phyloP scores from a whole-genome alignment of 2,329 filamentous ascomycete genomes.

The Nannizziopsis arthrosporioides region DNA sequence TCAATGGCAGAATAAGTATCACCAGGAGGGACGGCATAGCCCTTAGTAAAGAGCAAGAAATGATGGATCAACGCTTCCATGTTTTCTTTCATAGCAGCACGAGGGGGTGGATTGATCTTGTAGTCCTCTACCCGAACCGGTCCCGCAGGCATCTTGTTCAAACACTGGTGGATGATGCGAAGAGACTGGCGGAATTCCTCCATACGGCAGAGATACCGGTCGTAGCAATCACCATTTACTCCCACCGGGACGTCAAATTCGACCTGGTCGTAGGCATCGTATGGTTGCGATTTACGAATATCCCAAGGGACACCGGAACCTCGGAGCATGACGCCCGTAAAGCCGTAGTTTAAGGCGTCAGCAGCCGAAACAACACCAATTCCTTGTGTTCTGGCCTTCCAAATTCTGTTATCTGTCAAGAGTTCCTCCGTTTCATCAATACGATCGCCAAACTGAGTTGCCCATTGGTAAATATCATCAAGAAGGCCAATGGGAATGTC shows the following conservation, averaged over 20 bases:
- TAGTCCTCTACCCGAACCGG: conserved; percentile 96
- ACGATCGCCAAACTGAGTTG: conserved; percentile 94
- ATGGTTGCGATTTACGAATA: conserved; percentile 89
- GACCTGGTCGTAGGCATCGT: conserved; percentile 94
- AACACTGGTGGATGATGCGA: conserved; percentile 94
- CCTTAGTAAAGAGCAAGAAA: conserved; percentile 97
- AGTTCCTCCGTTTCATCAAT: conserved; percentile 98
- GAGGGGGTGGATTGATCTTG: conserved; percentile 93
- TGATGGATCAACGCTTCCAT: conserved; percentile 99
- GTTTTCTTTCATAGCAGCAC: conserved; percentile 99
- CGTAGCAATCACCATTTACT: conserved; percentile 96
- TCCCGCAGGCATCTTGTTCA: conserved; percentile 96
- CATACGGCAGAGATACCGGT: conserved; percentile 98
- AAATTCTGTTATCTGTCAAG: conserved; percentile 98
- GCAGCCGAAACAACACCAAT: conserved; percentile 82
- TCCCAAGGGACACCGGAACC: conserved; percentile 95
- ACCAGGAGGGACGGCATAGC: conserved; percentile 89
- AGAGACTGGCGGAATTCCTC: conserved; percentile 98
- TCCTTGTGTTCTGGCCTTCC: conserved; percentile 85
- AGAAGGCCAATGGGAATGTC: conserved; percentile 87
- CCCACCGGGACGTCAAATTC: conserved; percentile 97
- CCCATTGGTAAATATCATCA: conserved; percentile 99
- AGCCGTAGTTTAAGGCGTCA: conserved; percentile 94
- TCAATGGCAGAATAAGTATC: conserved; percentile 98
- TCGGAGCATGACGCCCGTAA: conserved; percentile 94